Evolutionary conservation across 73 alveolate genomes (phyloP).

Genomic region (Paramecium pentaurelia): DNA sequence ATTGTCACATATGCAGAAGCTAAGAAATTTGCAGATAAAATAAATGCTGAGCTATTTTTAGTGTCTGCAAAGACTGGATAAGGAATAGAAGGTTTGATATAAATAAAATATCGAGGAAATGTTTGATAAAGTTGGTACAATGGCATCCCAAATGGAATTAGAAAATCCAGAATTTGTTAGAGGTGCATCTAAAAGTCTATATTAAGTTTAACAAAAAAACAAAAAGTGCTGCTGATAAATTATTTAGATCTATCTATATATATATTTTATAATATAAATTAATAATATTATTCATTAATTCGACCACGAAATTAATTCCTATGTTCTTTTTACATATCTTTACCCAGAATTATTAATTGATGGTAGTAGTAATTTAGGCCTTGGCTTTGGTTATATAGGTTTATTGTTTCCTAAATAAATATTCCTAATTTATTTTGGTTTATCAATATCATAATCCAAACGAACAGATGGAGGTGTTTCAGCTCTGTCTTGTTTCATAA

Average conservation of each 20-base stretch:
- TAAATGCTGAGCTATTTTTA: neutral
- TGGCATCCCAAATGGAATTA: neutral
- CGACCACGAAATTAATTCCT: neutral
- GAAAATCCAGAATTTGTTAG: neutral
- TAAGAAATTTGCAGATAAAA: neutral
- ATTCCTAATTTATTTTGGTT: neutral
- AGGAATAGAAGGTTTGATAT: constrained; percentile 13
- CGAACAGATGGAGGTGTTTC: constrained; percentile 49
- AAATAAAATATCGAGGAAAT: neutral
- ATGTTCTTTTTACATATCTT: neutral
- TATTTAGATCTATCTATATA: neutral
- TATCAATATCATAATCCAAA: neutral
- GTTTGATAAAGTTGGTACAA: neutral
- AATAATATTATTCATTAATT: neutral
- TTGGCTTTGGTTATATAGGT: neutral
- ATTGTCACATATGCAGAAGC: neutral
- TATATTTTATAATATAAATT: neutral
- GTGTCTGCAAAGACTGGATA: constrained; percentile 7
- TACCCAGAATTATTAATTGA: neutral
- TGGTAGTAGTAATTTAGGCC: neutral
- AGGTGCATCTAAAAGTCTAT: neutral
- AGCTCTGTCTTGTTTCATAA: constrained; percentile 22
- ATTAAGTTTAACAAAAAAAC: neutral
- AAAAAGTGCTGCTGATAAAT: neutral
- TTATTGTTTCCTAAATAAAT: neutral